Base-by-base conservation (phyloP, 495 filamentous ascomycete genomes). In the Cenococcum geophilum region DNA sequence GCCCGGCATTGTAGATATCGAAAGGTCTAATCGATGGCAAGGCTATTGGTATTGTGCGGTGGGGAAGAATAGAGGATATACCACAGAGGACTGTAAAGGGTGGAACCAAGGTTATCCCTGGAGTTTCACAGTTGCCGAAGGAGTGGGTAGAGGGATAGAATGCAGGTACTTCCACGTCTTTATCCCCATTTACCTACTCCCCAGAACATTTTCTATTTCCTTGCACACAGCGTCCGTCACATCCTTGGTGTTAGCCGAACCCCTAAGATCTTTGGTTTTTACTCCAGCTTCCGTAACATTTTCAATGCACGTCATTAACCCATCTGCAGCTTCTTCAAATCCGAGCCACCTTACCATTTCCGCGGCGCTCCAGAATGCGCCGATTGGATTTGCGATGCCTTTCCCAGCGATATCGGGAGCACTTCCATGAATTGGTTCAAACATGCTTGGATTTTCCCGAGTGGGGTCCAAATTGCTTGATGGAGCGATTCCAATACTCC, bases 381-480 rank as follows among this genome's bases (percentile, higher is more conserved):
- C 86, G 0, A 89, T 79, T 0, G 86, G 86, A 70, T 91, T 89
- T 11, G 86, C 86, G 40, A 88, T 75, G 0, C 85, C 86, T 70
- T 84, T 84, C 0, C 86, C 86, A 1, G 84, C 83, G 57, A 91
- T 88, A 64, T 89, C 86, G 14, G 85, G 86, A 0, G 84, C 84
- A n/a, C 78, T 81, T 8, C 84, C 83, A 62, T 86, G 84, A 49
- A 86, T 86, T 0, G 83, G 83, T 77, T 86, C 83, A 62, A 87
- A 87, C 79, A 87, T 84, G 50, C 77, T 81, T 1, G 84, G 84
- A 58, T 79, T 75, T 68, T 78, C 57, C 32, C 83, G 73, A 6
- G 81, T 86, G 1, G 84, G 83, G 66, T 86, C 84, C 6, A 87
- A 77, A 63, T 87, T 86, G 43, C 78, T 81, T 0, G 80, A 82